These are phyloP conservation scores for Elsinoe perseae DNA, from an alignment of 2,329 filamentous ascomycete genomes.

Conservation along the genomic window DNA sequence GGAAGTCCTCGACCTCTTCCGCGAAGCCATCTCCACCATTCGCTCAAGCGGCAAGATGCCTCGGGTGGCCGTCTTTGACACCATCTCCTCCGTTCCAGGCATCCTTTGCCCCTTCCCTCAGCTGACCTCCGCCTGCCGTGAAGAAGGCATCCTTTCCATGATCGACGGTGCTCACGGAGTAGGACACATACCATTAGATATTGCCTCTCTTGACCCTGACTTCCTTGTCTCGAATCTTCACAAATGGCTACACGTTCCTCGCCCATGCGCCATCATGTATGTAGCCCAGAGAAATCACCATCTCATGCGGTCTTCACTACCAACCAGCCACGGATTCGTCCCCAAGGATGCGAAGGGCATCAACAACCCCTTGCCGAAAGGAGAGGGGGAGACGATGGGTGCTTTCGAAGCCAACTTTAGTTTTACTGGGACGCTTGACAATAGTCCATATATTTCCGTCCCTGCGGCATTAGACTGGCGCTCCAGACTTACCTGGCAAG, in stretches of 20 bases:
- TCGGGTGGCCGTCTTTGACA: constrained; percentile 70
- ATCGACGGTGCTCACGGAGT: constrained; percentile 81
- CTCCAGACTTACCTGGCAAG: constrained; percentile 30
- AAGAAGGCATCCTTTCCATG: constrained; percentile 61
- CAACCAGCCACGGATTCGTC: constrained; percentile 70
- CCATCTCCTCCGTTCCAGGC: constrained; percentile 69
- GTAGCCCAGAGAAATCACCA: constrained; percentile 69
- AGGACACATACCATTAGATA: constrained; percentile 60
- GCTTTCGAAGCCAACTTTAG: constrained; percentile 39
- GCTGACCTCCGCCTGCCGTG: constrained; percentile 56
- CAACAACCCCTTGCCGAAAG: constrained; percentile 35
- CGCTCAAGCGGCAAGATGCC: constrained; percentile 53
- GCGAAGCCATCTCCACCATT: constrained; percentile 48
- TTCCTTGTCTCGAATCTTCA: constrained; percentile 87
- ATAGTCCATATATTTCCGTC: constrained; percentile 62
- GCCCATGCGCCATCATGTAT: constrained; percentile 73
- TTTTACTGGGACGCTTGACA: constrained; percentile 46
- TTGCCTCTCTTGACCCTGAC: constrained; percentile 62
- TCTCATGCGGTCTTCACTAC: constrained; percentile 64
- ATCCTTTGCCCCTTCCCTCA: constrained; percentile 70
- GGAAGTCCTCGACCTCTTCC: constrained; percentile 56
- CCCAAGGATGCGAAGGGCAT: constrained; percentile 20
- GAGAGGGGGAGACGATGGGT: constrained; percentile 40
- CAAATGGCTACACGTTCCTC: constrained; percentile 81
- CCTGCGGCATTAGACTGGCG: constrained; percentile 66